Base-by-base conservation (phyloP, 2,329 filamentous ascomycete species). In the Pseudogymnoascus sp. region DNA sequence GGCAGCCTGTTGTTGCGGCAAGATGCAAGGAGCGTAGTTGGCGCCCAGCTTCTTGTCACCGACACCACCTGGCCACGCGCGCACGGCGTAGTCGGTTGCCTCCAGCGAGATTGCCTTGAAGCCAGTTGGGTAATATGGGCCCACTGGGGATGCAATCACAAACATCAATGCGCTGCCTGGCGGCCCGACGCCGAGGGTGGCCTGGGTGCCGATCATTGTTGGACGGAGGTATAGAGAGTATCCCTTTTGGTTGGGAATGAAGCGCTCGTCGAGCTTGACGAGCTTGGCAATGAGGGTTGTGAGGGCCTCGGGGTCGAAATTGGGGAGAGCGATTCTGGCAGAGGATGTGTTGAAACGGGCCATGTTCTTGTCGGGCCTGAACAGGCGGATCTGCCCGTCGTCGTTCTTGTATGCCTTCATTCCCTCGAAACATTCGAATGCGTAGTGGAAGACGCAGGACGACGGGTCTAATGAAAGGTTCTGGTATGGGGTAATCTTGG, bases 381-480 rank as follows among this genome's bases (percentile, higher is more conserved):
- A 99, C 60, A 99, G 81, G 61, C 93, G 87, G 68, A 96, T 84
- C 63, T 86, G 78, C 68, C 90, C 90, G 43, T 84, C 73, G 70
- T 82, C 85, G 78, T 96, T 91, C 76, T 93, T 95, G 83, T 99
- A 99, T 63, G 94, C 94, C 81, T 99, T 99, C 92, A 97, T 96
- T 68, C 94, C 94, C 80, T 99, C 94, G 76, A 99, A 99, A 75
- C 89, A 94, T 76, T 95, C 90, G 73, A 97, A 97, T 57, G 91
- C 94, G 77, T 99, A 99, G 83, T 99, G 94, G 78, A 99, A 93
- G 65, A 97, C 94, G 78, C 92, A 97, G 35, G 91, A 94, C 43
- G 94, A 91, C 25, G 94, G 94, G 75, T 97, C 94, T 70, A 99
- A 88, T 50, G 90, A 93, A 69, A 99, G 89, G 78, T 97, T 97